These are phyloP conservation scores for Albatrellus sp. DNA, from an alignment of 1,284 basidiomycete species.

Conservation along the genomic window DNA sequence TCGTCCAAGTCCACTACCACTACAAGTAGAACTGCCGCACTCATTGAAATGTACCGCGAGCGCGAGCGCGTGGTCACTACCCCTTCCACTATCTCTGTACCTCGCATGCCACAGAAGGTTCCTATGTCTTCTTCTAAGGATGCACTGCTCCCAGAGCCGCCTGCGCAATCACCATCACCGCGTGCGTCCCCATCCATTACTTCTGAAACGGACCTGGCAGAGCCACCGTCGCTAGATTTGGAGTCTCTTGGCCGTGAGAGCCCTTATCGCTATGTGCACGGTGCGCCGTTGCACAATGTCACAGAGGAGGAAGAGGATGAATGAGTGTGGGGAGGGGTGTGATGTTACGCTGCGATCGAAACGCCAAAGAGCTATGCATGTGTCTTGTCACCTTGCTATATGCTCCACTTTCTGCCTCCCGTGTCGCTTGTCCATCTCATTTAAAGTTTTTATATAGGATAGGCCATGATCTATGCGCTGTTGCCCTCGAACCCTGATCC, in stretches of 20 bases:
- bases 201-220: constrained; percentile 11
- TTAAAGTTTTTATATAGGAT: too few species aligned
- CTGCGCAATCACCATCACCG: constrained; percentile 3
- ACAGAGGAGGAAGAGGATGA: constrained; percentile 70
- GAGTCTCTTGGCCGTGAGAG: constrained; percentile 34
- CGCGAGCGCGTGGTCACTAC: constrained; percentile 32
- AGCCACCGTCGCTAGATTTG: constrained; percentile 26
- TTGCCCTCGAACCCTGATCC: too few species aligned
- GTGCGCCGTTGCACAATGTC: constrained; percentile 79
- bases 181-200: constrained; percentile 11
- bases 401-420: too few species aligned
- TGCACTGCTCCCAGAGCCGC: constrained; percentile 10
- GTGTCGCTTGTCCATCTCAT: too few species aligned
- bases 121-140: neutral
- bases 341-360: neutral
- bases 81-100: neutral
- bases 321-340: neutral
- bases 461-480: too few species aligned
- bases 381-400: too few species aligned
- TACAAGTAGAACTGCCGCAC: constrained; percentile 51
- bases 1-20: neutral
- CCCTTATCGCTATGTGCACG: constrained; percentile 72
- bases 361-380: too few species aligned
- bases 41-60: constrained; percentile 76
- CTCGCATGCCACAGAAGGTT: neutral